Conservation (phyloP, 2,329 filamentous ascomycete genomes). For the Acarospora socialis region DNA sequence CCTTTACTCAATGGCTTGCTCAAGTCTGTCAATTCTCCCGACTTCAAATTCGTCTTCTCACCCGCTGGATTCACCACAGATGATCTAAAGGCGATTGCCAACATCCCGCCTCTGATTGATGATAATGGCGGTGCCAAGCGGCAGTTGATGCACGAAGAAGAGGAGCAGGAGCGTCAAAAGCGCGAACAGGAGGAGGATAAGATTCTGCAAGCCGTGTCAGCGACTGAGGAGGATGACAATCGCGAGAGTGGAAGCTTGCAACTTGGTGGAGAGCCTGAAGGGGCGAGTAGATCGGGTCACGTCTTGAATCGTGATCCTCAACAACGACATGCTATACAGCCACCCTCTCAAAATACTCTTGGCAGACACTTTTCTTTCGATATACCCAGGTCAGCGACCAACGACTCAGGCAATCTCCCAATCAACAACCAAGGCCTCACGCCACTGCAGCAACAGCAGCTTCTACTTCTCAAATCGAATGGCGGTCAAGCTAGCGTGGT, state of each 20-base stretch:
- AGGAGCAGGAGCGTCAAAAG: constrained; percentile 44
- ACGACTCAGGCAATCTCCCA: constrained; percentile 40
- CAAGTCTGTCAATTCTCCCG: constrained; percentile 31
- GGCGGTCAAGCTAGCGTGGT: constrained; percentile 48
- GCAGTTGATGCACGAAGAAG: constrained; percentile 58
- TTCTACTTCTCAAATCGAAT: constrained; percentile 49
- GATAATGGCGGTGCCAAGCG: constrained; percentile 68
- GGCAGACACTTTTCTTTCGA: constrained; percentile 28
- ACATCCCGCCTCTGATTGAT: constrained; percentile 70
- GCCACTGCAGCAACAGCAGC: constrained; percentile 61
- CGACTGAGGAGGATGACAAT: constrained; percentile 52
- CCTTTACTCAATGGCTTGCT: constrained; percentile 28
- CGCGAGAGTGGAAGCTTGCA: constrained; percentile 76
- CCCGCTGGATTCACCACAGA: constrained; percentile 30
- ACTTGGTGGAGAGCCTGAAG: constrained; percentile 86
- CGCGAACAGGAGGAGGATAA: constrained; percentile 41
- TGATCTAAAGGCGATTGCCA: constrained; percentile 37
- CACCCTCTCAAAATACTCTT: constrained; percentile 56
- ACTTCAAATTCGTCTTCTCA: constrained; percentile 42
- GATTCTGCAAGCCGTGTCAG: constrained; percentile 33
- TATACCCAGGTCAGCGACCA: constrained; percentile 26
- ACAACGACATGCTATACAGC: constrained; percentile 55
- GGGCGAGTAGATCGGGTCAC: constrained; percentile 21
- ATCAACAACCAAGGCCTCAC: constrained; percentile 60
- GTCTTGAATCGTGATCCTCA: constrained; percentile 32